Conservation (phyloP, 495 filamentous ascomycete genomes). For the Thozetella sp. region DNA sequence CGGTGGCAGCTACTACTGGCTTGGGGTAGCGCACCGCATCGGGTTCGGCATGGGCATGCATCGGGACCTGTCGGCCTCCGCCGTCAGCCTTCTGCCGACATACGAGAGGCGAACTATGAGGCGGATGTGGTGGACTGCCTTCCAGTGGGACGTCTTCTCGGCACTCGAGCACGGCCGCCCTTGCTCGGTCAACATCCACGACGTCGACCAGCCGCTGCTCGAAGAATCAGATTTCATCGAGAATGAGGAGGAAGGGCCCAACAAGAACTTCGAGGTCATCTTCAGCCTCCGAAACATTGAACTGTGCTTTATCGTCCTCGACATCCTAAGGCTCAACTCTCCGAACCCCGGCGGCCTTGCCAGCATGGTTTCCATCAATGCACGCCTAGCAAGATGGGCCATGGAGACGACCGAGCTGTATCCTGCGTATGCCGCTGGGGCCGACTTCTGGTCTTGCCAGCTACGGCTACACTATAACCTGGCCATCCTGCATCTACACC, state of each 20-base stretch:
- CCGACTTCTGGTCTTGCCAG: neutral
- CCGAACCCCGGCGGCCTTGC: neutral
- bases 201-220: neutral
- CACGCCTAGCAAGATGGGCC: neutral
- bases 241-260: neutral
- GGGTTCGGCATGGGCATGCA: neutral
- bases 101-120: neutral
- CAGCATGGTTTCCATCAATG: neutral
- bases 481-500: neutral
- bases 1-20: neutral
- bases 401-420: neutral
- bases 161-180: neutral
- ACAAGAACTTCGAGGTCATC: neutral
- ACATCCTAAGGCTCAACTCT: neutral
- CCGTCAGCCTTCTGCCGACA: neutral
- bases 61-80: neutral
- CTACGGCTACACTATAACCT: neutral
- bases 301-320: neutral
- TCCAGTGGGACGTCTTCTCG: neutral
- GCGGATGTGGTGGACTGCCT: neutral
- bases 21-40: neutral
- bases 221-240: neutral
- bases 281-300: neutral
- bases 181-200: neutral
- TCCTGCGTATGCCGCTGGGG: neutral